Conservation (phyloP, 805 yeast genomes). For the Zygoascus flipseniorum region DNA sequence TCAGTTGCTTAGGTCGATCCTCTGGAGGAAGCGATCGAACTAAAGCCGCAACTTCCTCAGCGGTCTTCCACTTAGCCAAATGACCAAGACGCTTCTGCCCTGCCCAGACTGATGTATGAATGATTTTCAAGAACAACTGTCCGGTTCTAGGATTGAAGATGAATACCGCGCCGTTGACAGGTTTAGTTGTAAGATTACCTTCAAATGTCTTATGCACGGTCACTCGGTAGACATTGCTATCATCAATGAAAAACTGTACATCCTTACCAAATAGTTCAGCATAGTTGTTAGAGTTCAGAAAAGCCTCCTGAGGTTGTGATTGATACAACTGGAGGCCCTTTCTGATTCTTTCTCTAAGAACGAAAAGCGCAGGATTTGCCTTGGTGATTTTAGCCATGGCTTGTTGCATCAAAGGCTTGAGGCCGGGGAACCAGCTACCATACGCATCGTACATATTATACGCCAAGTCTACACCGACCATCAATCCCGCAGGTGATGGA, state of each 20-base stretch:
- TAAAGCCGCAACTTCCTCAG: conserved; percentile 92
- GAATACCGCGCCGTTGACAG: conserved; percentile 88
- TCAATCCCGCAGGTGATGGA: conserved; percentile 88
- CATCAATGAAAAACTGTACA: conserved; percentile 81
- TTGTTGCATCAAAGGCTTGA: conserved; percentile 80
- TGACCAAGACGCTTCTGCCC: conserved; percentile 94
- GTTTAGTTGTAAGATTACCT: conserved; percentile 86
- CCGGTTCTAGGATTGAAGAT: conserved; percentile 88
- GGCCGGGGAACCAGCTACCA: conserved; percentile 96
- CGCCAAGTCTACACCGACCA: conserved; percentile 87
- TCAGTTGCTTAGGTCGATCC: conserved; percentile 89
- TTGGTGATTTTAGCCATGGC: conserved; percentile 93
- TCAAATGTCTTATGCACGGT: conserved; percentile 86
- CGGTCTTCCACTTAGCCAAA: conserved; percentile 95
- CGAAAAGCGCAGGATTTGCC: conserved; percentile 87
- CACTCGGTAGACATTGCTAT: conserved; percentile 88
- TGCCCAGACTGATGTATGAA: conserved; percentile 92
- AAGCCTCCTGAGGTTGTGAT: conserved; percentile 87
- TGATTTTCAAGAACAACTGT: conserved; percentile 77
- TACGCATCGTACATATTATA: conserved; percentile 94
- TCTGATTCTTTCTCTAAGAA: conserved; percentile 84
- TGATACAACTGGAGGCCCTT: conserved; percentile 91
- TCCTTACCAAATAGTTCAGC: conserved; percentile 83
- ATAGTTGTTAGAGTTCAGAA: conserved; percentile 80
- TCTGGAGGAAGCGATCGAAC: conserved; percentile 83